These are phyloP conservation scores for Psilocybe sp. DNA, from an alignment of 768 basidiomycete species.

Conservation along the genomic window DNA sequence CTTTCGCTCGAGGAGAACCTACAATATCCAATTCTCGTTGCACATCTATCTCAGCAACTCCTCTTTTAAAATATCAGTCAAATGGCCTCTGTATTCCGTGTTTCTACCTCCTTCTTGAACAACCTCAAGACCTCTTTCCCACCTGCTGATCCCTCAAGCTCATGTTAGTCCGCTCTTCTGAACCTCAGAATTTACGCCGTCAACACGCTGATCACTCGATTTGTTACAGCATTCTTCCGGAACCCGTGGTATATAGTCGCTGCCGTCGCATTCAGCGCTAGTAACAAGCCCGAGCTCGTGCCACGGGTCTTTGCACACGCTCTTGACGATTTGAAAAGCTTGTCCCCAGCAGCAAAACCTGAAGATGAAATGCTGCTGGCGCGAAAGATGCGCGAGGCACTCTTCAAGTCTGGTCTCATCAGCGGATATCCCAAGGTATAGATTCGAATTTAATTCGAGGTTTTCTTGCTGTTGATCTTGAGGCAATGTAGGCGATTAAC, in stretches of 20 bases:
- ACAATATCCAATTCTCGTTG: too few species aligned
- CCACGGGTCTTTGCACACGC: slow-evolving; percentile 52
- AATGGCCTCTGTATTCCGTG: slow-evolving; percentile 30
- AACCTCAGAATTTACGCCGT: background rate
- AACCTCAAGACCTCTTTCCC: slow-evolving; percentile 47
- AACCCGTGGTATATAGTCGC: slow-evolving; percentile 64
- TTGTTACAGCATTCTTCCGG: slow-evolving; percentile 5
- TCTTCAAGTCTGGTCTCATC: slow-evolving; percentile 60
- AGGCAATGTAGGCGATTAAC: slow-evolving; percentile 51
- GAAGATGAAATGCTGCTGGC: slow-evolving; percentile 39
- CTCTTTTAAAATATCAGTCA: too few species aligned
- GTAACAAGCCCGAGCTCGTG: slow-evolving; percentile 58
- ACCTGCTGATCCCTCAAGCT: slow-evolving; percentile 4
- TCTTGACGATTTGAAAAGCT: slow-evolving; percentile 37
- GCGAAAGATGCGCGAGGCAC: slow-evolving; percentile 55
- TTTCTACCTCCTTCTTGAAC: slow-evolving; percentile 39
- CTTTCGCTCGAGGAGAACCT: too few species aligned
- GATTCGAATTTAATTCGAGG: background rate
- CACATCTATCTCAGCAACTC: too few species aligned
- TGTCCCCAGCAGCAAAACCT: slow-evolving; percentile 8
- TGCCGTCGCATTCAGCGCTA: slow-evolving; percentile 53
- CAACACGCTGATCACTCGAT: background rate
- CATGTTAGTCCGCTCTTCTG: slow-evolving; percentile 14
- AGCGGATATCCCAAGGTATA: slow-evolving; percentile 58
- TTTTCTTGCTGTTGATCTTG: background rate